phyloP scores from a whole-genome alignment of 306 rosid species.

The Acacia confusa region DNA sequence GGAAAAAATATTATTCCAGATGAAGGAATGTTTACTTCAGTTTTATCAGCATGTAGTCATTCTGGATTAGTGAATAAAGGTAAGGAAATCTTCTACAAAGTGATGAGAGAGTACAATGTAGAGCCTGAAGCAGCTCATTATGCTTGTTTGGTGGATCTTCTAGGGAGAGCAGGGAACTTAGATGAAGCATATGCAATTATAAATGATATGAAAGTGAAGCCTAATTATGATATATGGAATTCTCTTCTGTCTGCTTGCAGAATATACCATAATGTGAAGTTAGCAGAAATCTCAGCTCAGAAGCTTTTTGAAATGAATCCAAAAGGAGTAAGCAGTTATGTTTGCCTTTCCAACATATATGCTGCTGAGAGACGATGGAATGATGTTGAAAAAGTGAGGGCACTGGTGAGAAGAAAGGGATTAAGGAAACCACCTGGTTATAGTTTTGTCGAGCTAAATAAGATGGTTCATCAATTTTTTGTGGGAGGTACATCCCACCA shows the following conservation, averaged over 20 bases:
- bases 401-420: constrained; percentile 40
- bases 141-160: constrained; percentile 64
- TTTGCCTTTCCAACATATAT: constrained; percentile 68
- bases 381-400: constrained; percentile 58
- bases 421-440: constrained; percentile 55
- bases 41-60: constrained; percentile 70
- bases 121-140: constrained; percentile 50
- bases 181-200: constrained; percentile 59
- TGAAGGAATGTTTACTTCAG: constrained; percentile 59
- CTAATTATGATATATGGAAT: constrained; percentile 53
- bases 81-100: constrained; percentile 45
- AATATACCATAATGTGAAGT: constrained; percentile 49
- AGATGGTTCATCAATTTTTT: constrained; percentile 60
- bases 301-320: constrained; percentile 57
- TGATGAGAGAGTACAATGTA: constrained; percentile 45
- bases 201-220: constrained; percentile 44
- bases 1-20: constrained; percentile 47
- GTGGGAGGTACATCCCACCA: constrained; percentile 54
- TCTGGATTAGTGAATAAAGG: constrained; percentile 64
- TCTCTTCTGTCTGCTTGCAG: constrained; percentile 64
- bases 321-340: constrained; percentile 50
- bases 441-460: constrained; percentile 59
- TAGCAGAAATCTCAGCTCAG: constrained; percentile 57
- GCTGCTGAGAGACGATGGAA: constrained; percentile 63
- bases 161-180: constrained; percentile 58